phyloP scores from a whole-genome alignment of 116 monocot species.

The Dioscorea cayenensis region DNA sequence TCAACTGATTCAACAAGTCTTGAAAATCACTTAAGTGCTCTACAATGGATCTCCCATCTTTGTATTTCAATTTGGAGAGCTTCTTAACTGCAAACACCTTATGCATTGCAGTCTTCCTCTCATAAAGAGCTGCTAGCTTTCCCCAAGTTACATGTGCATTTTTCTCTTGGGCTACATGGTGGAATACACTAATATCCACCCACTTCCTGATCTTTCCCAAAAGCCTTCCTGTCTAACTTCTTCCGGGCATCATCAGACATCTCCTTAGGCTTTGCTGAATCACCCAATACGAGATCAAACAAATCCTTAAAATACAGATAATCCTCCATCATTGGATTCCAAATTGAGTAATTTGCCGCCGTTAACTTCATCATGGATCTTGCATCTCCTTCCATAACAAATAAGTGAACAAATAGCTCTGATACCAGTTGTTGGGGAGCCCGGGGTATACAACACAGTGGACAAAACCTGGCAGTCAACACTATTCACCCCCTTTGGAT shows the following conservation, averaged over 20 bases:
- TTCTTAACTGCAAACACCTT: not conserved
- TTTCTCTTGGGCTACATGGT: not conserved
- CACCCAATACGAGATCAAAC: not conserved
- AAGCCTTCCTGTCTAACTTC: not conserved
- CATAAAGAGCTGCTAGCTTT: no score
- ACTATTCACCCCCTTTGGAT: no score
- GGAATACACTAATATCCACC: no score
- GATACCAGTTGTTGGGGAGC: no score
- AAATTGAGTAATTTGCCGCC: no score
- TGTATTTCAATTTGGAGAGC: conserved; percentile 1
- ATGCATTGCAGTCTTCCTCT: no score
- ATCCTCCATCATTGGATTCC: conserved; percentile 11
- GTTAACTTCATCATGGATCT: no score
- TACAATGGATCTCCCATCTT: not conserved
- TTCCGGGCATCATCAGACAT: not conserved
- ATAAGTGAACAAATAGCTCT: no score
- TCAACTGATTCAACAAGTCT: conserved; percentile 1
- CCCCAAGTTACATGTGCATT: no score
- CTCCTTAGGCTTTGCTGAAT: not conserved
- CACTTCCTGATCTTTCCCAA: not conserved
- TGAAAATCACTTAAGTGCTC: conserved; percentile 5
- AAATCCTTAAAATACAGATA: conserved; percentile 4
- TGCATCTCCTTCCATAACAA: no score
- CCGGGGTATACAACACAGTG: no score
- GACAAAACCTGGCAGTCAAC: no score